These are phyloP conservation scores for Corylus avellana DNA, from an alignment of 306 rosid species.

Conservation along the genomic window DNA sequence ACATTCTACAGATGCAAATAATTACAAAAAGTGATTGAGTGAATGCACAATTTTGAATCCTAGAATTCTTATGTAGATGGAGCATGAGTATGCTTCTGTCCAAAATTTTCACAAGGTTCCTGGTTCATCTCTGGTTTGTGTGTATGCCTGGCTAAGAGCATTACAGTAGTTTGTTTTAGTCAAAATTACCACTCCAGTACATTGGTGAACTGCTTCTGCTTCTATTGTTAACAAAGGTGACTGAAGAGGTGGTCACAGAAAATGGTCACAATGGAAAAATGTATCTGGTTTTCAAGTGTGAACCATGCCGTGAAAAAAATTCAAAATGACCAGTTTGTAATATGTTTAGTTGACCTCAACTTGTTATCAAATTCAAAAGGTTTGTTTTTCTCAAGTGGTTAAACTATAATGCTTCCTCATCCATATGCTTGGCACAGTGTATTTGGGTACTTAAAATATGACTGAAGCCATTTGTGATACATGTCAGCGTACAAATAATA, in stretches of 20 bases:
- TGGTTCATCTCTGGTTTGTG: neutral
- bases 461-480: conserved; percentile 24
- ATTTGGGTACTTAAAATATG: conserved; percentile 16
- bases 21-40: neutral
- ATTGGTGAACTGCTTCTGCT: neutral
- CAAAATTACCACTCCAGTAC: neutral
- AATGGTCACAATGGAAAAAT: neutral
- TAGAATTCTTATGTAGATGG: neutral
- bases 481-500: conserved; percentile 27
- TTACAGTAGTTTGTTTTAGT: neutral
- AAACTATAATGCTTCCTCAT: neutral
- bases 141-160: neutral
- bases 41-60: neutral
- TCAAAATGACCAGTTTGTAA: neutral
- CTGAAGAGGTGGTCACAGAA: neutral
- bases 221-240: neutral
- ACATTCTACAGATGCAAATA: neutral
- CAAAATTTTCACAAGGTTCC: neutral
- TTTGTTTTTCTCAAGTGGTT: neutral
- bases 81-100: neutral
- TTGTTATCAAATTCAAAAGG: neutral
- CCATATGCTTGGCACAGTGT: neutral
- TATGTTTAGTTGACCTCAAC: neutral
- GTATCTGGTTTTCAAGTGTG: neutral
- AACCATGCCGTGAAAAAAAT: neutral